Base-by-base conservation (phyloP, 2,329 filamentous ascomycete genomes). In the Pseudogymnoascus sp. region DNA sequence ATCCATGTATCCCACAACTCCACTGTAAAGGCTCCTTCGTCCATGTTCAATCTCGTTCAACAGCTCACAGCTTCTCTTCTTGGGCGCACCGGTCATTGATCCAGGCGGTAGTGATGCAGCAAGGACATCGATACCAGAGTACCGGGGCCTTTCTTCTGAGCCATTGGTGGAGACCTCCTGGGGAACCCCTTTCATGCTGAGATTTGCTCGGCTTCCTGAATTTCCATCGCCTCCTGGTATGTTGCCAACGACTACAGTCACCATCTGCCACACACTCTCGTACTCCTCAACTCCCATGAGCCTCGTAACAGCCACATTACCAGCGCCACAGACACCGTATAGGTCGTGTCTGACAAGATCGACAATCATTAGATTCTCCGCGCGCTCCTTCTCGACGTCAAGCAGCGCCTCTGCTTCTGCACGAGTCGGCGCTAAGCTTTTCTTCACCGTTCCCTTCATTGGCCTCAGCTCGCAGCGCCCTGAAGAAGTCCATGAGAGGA, bases 281-380 rank as follows among this genome's bases (percentile, higher is more conserved):
- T 96, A 96, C 73, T 96, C 92, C 75, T 97, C 93, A 0, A 98
- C 89, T 65, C 87, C 84, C 78, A 97, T 89, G 23, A 97, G 79
- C 63, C 92, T 88, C 13, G 87, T 85, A 1, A 96, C 92, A 5
- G 78, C 75, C 0, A 97, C 92, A 65, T 84, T 83, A 0, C 86
- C 87, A 1, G 89, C 83, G 4, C 90, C 90, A 66, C 89, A 91
- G 7, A 96, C 87, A n/a, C 88, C 86, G 75, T 96, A 90, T 11
- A 98, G 80, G 75, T 98, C 93, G 73, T 98, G 93, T 0, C 93
- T 85, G n/a, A 97, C 95, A 0, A 98, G 81, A 75, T 98, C 93
- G 2, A 96, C 93, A 71, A 98, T 97, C 95, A 98, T 98, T 23
- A 98, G 83, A 72, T 98, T 98, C 78, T 98, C 93, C 0, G 93